Evolutionary conservation across 163 green algal species (phyloP), one percentile per base, ranked within the genome.

Genomic region (Scenedesmus sp.): DNA sequence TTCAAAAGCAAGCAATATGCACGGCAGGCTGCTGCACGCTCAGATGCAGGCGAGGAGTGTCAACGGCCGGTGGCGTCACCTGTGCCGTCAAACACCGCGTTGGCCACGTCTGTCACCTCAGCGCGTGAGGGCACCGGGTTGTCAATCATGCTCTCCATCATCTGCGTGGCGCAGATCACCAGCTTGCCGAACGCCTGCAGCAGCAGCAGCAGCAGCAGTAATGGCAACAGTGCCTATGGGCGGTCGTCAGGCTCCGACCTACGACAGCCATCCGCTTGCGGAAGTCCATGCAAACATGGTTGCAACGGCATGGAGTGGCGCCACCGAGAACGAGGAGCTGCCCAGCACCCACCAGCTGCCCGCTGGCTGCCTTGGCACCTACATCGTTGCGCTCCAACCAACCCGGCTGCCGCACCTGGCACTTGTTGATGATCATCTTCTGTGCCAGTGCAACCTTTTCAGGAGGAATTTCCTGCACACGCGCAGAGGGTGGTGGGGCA

Each of bases 141-240:
- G 1, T 94, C 80, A 79, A 98, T 97, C 96, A 98, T 98, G 76
- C 59, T 94, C 93, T 98, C 96, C 80, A 98, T 85, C 96, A 98
- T 98, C 92, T 98, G 88, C 12, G 80, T 88, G 87, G 79, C 49
- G 87, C 89, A 93, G 93, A 91, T 93, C 42, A 94, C 92, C 51
- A 94, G 86, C 88, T 92, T 92, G 88, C 88, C 88, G 35, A 35
- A 76, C 7, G 37, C 72, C 86, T 91, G 73, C 40, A 59, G 43
- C 59, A 76, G 46, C n/a, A 86, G 80, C 46, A 24, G 33, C 73
- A 49, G 73, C 37, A 49, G 73, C 73, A 49, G 73, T n/a, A n/a
- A n/a, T n/a, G n/a, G n/a, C n/a, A n/a, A n/a, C n/a, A n/a, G n/a
- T n/a, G n/a, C n/a, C n/a, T n/a, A n/a, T n/a, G n/a, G n/a, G n/a